Evolutionary conservation across 108 stramenopile genomes (phyloP), one percentile per base, ranked within the genome.

Genomic region (Tribonema minus): DNA sequence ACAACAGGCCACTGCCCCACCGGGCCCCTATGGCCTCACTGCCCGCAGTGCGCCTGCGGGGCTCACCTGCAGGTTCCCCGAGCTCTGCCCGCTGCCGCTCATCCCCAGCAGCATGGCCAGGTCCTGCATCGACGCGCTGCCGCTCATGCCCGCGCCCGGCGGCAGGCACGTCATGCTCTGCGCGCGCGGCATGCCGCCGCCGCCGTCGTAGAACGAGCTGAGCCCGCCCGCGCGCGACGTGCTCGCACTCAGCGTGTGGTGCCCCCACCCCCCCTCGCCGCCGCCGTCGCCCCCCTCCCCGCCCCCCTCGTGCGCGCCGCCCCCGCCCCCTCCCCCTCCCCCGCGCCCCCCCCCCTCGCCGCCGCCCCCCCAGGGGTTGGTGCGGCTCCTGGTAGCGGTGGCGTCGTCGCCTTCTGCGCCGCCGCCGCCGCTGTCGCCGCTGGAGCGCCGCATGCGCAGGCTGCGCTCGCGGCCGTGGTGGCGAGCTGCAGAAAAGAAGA

Each of bases 41-140:
- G n/a, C n/a, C n/a, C n/a, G n/a, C n/a, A n/a, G n/a, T n/a, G n/a
- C n/a, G n/a, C n/a, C n/a, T n/a, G n/a, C n/a, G n/a, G n/a, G n/a
- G n/a, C n/a, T n/a, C n/a, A n/a, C n/a, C n/a, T n/a, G n/a, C n/a
- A n/a, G n/a, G n/a, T n/a, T n/a, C n/a, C n/a, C n/a, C n/a, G n/a
- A n/a, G n/a, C n/a, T n/a, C n/a, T n/a, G n/a, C n/a, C 69, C 35
- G 3, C 54, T 58, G 4, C 69, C 69, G 33, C 58, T 58, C 69
- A 70, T 70, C 35, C 69, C 69, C 58, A 70, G 69, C 25, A 70
- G 25, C 69, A 70, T 70, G 27, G 69, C 69, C 5, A 70, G 69
- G 15, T 70, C 73, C 73, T 75, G 73, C 46, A 75, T 40, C 33
- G 64, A 65, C 1, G 38, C 64, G 37, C 73, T 75, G 9, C 73